phyloP scores from a whole-genome alignment of 2,329 filamentous ascomycete species.

The Leptographium flavum region DNA sequence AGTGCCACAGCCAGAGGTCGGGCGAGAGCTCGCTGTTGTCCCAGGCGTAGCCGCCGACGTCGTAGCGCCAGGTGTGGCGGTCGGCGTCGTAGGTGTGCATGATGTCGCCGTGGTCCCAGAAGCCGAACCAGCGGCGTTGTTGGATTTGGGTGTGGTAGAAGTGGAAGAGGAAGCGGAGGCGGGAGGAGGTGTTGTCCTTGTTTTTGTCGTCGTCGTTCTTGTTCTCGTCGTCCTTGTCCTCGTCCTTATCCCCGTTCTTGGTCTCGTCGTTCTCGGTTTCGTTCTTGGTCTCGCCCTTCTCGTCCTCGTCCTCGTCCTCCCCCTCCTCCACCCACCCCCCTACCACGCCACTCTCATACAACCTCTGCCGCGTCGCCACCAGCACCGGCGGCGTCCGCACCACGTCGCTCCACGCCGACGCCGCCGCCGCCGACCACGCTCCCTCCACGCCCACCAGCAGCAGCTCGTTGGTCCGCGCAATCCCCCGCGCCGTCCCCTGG shows the following conservation, averaged over 20 bases:
- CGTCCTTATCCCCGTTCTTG: no score
- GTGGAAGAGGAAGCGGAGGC: slow-evolving; percentile 40
- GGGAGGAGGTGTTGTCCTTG: no score
- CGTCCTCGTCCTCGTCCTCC: no score
- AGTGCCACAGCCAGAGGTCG: slow-evolving; percentile 48
- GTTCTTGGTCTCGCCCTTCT: no score
- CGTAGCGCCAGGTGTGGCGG: slow-evolving; percentile 47
- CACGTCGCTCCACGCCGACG: background rate
- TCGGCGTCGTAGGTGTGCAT: slow-evolving; percentile 48
- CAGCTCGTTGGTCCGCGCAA: slow-evolving; percentile 43
- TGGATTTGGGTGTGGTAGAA: slow-evolving; percentile 43
- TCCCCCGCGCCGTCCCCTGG: slow-evolving; percentile 41
- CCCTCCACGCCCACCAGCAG: slow-evolving; percentile 35
- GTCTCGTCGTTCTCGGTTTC: no score
- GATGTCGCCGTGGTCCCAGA: slow-evolving; percentile 47
- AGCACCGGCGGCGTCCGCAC: slow-evolving; percentile 16
- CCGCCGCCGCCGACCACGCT: slow-evolving; percentile 26
- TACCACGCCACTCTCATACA: slow-evolving; percentile 34
- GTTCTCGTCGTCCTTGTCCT: no score
- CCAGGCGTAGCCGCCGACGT: slow-evolving; percentile 50
- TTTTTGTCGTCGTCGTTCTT: no score
- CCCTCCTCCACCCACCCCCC: no score
- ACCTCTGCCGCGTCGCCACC: slow-evolving; percentile 25
- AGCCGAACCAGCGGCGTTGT: slow-evolving; percentile 47
- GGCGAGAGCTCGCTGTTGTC: slow-evolving; percentile 51